Evolutionary conservation across 2,329 filamentous ascomycete species (phyloP), one percentile per base, ranked within the genome.

Genomic region (Arthroderma sp.): DNA sequence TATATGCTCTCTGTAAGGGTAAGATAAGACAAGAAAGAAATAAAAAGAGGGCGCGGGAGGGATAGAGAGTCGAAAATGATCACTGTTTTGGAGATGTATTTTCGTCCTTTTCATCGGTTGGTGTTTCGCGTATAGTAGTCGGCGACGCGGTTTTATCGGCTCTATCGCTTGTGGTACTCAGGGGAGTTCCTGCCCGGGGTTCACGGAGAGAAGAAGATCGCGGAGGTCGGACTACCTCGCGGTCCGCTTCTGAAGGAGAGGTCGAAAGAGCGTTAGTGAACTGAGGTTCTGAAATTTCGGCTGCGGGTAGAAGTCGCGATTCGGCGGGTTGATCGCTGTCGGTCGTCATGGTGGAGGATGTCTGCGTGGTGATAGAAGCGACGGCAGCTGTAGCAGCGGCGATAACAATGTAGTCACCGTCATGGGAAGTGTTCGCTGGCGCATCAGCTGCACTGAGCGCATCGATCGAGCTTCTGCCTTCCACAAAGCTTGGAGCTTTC

Each of bases 171-270:
- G 40, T 38, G 31, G 22, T 27, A 38, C 44, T 49, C 9, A 38
- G 42, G 8, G 41, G 41, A 7, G 49, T 43, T 28, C 44, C 41
- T 4, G 36, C 28, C 9, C 43, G 48, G 8, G 36, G 38, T 39
- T 50, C 55, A 39, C 47, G 54, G 36, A 65, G 49, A 7, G 63
- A 66, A 9, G 62, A 66, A n/a, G 61, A 63, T n/a, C 61, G 61
- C 3, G 61, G 60, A 41, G 63, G 62, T 6, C 56, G 57, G 27
- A 53, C 31, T 8, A 57, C 11, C 7, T 47, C 40, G 3, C 36
- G 11, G 8, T 56, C 61, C 7, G 57, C 46, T 22, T 58, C 57
- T 11, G 63, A 50, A 27, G 62, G 58, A 27, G 55, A 50, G 32
- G 57, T 55, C 7, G 62, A 58, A 4, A 59, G 58, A 27, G 63